Conservation (phyloP, 192 early-diverging fungal genomes). For the Lobosporangium transversale region DNA sequence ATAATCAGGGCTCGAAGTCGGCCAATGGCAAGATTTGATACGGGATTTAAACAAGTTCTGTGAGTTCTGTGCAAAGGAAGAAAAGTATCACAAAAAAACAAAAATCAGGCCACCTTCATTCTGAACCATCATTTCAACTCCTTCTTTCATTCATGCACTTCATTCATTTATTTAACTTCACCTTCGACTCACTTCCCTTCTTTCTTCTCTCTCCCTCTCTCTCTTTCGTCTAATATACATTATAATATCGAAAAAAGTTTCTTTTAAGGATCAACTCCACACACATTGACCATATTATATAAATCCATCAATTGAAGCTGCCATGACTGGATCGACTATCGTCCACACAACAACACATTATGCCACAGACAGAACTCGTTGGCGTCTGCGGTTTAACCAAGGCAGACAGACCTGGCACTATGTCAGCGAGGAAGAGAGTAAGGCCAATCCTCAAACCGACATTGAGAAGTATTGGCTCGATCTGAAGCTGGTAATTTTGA, state of each 20-base stretch:
- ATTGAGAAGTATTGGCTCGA: conserved; percentile 93
- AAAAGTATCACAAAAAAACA: no score
- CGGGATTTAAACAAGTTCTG: conserved; percentile 24
- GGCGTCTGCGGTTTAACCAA: conserved; percentile 86
- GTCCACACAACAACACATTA: conserved; percentile 6
- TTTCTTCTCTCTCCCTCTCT: not conserved
- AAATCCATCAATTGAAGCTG: not conserved
- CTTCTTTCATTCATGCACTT: conserved; percentile 1
- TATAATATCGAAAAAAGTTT: no score
- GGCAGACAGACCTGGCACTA: conserved; percentile 96
- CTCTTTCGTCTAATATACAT: no score
- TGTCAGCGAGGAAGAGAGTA: conserved; percentile 61
- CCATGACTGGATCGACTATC: conserved; percentile 24
- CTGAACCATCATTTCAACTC: not conserved
- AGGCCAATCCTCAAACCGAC: conserved; percentile 78
- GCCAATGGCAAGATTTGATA: no score
- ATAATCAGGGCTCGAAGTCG: no score
- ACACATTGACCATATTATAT: no score
- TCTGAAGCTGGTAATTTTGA: conserved; percentile 64
- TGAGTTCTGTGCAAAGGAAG: no score
- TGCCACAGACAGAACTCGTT: conserved; percentile 82
- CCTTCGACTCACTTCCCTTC: not conserved
- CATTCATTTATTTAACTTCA: not conserved
- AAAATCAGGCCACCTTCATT: conserved; percentile 50
- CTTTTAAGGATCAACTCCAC: no score